phyloP scores from a whole-genome alignment of 352 stramenopile species.

The Phytopythium kandeliae region DNA sequence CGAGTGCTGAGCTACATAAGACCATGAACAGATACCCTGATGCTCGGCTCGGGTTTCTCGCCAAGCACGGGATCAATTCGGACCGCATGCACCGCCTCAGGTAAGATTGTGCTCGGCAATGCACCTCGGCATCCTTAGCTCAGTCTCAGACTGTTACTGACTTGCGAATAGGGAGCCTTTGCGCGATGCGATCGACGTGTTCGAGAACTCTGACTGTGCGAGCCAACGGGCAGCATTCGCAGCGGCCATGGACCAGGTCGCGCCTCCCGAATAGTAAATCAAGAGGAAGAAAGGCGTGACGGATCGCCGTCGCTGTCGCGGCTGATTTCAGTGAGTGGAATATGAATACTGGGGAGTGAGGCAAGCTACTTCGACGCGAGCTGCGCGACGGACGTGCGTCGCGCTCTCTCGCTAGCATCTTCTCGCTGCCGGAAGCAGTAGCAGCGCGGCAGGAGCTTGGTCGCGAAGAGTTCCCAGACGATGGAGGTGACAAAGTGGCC shows the following conservation, averaged over 20 bases:
- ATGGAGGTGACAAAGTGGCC: slow-evolving; percentile 18
- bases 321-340: no score
- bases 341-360: no score
- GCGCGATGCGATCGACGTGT: background rate
- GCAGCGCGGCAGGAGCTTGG: slow-evolving; percentile 11
- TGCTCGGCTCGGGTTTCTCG: background rate
- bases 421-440: background rate
- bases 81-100: background rate
- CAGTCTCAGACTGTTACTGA: no score
- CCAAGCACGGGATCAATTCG: background rate
- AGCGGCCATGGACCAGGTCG: background rate
- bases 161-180: background rate
- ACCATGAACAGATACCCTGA: background rate
- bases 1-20: slow-evolving; percentile 41
- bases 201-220: background rate
- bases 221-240: background rate
- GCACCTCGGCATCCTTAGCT: no score
- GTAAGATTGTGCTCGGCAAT: background rate
- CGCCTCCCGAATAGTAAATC: background rate
- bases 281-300: no score
- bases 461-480: slow-evolving; percentile 24
- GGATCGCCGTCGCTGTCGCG: no score
- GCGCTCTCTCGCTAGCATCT: background rate
- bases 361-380: background rate
- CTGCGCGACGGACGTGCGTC: background rate